Percentiles rank a stretch among this genome's conserved stretches.
Evolutionary conservation across 2,329 filamentous ascomycete species (phyloP).

Genomic region (Aspergillus sp.): DNA sequence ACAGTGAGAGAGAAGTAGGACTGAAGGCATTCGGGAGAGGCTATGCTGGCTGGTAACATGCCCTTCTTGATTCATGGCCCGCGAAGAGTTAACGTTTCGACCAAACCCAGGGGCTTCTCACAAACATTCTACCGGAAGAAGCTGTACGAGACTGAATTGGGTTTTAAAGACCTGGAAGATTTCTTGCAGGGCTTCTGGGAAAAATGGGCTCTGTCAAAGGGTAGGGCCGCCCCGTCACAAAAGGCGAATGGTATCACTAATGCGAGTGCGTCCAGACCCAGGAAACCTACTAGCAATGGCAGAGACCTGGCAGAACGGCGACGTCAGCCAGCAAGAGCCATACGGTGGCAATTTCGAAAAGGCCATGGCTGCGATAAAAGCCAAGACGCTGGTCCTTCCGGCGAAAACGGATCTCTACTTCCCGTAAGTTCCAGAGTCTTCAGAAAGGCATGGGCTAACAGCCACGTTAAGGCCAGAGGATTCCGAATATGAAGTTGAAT

Average conservation of each 20-base stretch:
- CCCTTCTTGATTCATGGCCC: background rate
- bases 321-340: constrained; percentile 69
- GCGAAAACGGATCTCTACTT: constrained; percentile 79
- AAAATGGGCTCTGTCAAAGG: constrained; percentile 70
- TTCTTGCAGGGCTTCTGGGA: constrained; percentile 81
- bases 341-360: constrained; percentile 70
- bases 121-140: constrained; percentile 77
- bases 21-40: constrained; percentile 74
- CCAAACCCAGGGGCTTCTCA: constrained; percentile 66
- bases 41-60: constrained; percentile 70
- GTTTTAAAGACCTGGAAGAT: constrained; percentile 70
- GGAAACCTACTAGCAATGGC: constrained; percentile 77
- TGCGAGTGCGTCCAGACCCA: constrained; percentile 56
- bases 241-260: background rate
- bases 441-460: constrained; percentile 12
- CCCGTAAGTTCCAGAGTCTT: constrained; percentile 55
- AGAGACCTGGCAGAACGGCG: constrained; percentile 76
- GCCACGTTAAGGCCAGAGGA: constrained; percentile 69
- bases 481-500: constrained; percentile 71
- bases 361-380: constrained; percentile 71
- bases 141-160: constrained; percentile 67
- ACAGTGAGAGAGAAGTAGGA: constrained; percentile 58
- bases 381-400: constrained; percentile 72
- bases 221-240: constrained; percentile 31
- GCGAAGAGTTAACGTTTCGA: background rate